Percentiles rank a stretch among this genome's conserved stretches.
Conservation (phyloP, 202 grass and related monocot species). For the Eragrostis tef region DNA sequence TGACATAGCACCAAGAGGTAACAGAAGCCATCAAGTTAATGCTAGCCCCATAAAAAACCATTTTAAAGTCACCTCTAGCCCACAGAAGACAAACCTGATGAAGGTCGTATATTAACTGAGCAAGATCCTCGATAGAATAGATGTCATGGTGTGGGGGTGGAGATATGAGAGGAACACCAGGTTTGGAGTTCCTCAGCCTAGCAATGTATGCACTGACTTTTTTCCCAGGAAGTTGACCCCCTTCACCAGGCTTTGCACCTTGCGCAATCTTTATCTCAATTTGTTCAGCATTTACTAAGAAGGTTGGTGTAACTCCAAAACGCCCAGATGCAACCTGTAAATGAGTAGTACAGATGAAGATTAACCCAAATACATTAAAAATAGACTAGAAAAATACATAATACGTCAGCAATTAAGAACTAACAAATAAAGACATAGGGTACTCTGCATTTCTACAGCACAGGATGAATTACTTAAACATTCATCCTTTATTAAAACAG, state of each 20-base stretch:
- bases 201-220: conserved; percentile 99
- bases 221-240: conserved; percentile 95
- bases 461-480: conserved; percentile 27
- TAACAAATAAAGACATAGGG: conserved; percentile 17
- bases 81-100: conserved; percentile 82
- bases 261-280: conserved; percentile 99
- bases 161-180: conserved; percentile 99
- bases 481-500: conserved; percentile 7
- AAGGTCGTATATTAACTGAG: conserved; percentile 98
- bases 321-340: conserved; percentile 98
- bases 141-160: conserved; percentile 99
- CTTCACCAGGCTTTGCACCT: conserved; percentile 99
- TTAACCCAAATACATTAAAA: conserved; percentile 42
- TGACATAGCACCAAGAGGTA: neutral
- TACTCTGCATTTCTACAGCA: neutral
- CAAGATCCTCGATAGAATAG: conserved; percentile 99
- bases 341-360: conserved; percentile 30
- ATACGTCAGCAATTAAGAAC: conserved; percentile 15
- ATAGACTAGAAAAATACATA: conserved; percentile 22
- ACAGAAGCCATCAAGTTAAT: conserved; percentile 13
- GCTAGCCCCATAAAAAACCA: neutral
- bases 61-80: too few relatives aligned
- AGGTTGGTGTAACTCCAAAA: conserved; percentile 98
- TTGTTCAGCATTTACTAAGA: conserved; percentile 92
- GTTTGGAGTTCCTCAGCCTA: conserved; percentile 94